Percentiles rank a stretch among this genome's conserved stretches.
phyloP scores from a whole-genome alignment of 2,329 filamentous ascomycete genomes.

The Penicillium sp. region DNA sequence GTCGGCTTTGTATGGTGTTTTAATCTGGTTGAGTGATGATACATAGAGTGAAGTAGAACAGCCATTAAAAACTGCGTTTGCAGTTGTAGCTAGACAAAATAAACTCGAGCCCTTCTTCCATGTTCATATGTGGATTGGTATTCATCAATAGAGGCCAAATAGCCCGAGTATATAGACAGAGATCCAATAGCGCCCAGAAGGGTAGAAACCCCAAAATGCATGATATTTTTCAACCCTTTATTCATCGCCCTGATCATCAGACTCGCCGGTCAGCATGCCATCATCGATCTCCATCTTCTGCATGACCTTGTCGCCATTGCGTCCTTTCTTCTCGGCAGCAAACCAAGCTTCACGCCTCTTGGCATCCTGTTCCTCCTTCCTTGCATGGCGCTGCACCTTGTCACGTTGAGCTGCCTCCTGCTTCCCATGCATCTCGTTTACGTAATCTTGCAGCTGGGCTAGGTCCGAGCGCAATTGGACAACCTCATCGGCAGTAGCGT shows the following conservation, averaged over 20 bases:
- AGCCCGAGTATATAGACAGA: background rate
- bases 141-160: background rate
- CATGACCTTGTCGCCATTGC: constrained; percentile 41
- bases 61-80: background rate
- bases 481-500: constrained; percentile 36
- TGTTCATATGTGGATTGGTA: background rate
- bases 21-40: background rate
- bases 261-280: constrained; percentile 32
- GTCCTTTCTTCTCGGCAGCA: constrained; percentile 44
- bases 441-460: constrained; percentile 36
- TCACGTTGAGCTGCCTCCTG: constrained; percentile 35
- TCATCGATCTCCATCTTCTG: constrained; percentile 40
- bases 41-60: no score
- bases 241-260: constrained; percentile 38
- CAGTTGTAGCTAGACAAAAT: background rate
- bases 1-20: constrained; percentile 16
- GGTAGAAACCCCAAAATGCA: constrained; percentile 1
- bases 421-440: constrained; percentile 40
- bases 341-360: constrained; percentile 46
- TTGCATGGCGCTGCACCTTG: constrained; percentile 34
- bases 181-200: background rate
- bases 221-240: constrained; percentile 14
- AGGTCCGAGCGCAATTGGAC: constrained; percentile 38
- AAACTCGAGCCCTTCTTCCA: background rate
- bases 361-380: constrained; percentile 41